Percentiles rank a stretch among this genome's conserved stretches.
These are phyloP conservation scores for Serendipita sp. DNA, from an alignment of 768 basidiomycete species.

Conservation along the genomic window DNA sequence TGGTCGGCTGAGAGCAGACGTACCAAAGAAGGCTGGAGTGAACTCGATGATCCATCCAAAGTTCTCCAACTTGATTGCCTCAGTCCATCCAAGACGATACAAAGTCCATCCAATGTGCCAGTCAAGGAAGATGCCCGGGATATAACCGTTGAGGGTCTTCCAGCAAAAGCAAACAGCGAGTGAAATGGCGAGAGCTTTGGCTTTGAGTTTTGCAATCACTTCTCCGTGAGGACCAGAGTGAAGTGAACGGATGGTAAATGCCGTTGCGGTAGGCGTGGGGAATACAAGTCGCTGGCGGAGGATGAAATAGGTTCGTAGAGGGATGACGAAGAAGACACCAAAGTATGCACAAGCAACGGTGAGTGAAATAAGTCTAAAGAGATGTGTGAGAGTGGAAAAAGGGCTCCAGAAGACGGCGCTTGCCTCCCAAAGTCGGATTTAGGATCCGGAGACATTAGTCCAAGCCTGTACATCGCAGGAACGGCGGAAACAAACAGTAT, in stretches of 20 bases:
- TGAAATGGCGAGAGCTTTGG: slow-evolving; percentile 31
- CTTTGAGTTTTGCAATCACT: slow-evolving; percentile 38
- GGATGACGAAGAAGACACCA: slow-evolving; percentile 52
- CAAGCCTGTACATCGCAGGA: slow-evolving; percentile 44
- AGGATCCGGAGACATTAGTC: slow-evolving; percentile 31
- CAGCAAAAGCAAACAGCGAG: slow-evolving; percentile 34
- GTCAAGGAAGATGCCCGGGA: slow-evolving; percentile 36
- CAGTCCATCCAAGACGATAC: slow-evolving; percentile 41
- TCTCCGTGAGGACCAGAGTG: slow-evolving; percentile 38
- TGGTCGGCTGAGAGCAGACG: not conserved
- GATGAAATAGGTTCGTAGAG: slow-evolving; percentile 45
- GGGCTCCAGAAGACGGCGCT: slow-evolving; percentile 2
- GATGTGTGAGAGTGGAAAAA: not conserved
- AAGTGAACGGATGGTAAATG: slow-evolving; percentile 46
- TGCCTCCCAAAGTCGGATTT: slow-evolving; percentile 32
- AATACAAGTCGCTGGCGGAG: slow-evolving; percentile 47
- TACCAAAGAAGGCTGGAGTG: slow-evolving; percentile 17
- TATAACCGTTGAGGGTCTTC: slow-evolving; percentile 42
- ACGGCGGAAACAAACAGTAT: slow-evolving; percentile 44
- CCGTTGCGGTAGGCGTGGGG: slow-evolving; percentile 51
- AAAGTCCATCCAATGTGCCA: slow-evolving; percentile 45
- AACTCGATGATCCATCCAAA: slow-evolving; percentile 42
- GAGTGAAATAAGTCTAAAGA: slow-evolving; percentile 33
- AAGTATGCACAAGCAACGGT: slow-evolving; percentile 41
- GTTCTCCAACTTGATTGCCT: slow-evolving; percentile 43